Conservation (phyloP, 1,139 yeast species). For the Candida gigantensis region DNA sequence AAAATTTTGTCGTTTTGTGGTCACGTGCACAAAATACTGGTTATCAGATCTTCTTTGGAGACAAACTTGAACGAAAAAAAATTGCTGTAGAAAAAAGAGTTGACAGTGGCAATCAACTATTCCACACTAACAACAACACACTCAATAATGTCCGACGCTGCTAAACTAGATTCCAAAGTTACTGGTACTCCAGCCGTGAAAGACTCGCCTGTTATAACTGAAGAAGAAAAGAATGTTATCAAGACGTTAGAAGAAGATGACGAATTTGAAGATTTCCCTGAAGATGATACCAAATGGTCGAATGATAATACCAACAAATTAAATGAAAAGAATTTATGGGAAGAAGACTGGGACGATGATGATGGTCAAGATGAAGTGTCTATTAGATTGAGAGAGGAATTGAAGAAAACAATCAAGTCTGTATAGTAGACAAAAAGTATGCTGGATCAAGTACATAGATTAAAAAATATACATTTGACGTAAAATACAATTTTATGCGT, state of each 20-base stretch:
- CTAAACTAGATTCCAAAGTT: slow-evolving; percentile 5
- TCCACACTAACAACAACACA: not conserved
- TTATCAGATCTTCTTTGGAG: not conserved
- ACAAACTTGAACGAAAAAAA: not conserved
- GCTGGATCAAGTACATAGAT: not conserved
- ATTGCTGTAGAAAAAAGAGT: not conserved
- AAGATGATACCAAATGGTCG: slow-evolving; percentile 67
- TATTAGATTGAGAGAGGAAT: slow-evolving; percentile 58
- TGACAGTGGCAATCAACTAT: not conserved
- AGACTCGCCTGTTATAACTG: slow-evolving; percentile 11
- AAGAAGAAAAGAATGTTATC: slow-evolving; percentile 40
- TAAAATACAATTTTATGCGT: slow-evolving; percentile 49
- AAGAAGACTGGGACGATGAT: slow-evolving; percentile 95
- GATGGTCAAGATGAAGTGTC: slow-evolving; percentile 87
- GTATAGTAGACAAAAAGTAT: not conserved
- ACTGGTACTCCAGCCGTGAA: not conserved
- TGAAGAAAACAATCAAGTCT: slow-evolving; percentile 19
- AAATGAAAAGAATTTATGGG: slow-evolving; percentile 65
- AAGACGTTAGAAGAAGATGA: slow-evolving; percentile 86
- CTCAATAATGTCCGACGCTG: slow-evolving; percentile 1
- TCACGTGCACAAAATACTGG: not conserved
- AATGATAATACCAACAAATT: slow-evolving; percentile 44
- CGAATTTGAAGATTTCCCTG: slow-evolving; percentile 94
- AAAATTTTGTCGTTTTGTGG: no score
- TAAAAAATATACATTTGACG: not conserved